phyloP scores from a whole-genome alignment of 768 basidiomycete species.

The Gymnopilus dilepis region DNA sequence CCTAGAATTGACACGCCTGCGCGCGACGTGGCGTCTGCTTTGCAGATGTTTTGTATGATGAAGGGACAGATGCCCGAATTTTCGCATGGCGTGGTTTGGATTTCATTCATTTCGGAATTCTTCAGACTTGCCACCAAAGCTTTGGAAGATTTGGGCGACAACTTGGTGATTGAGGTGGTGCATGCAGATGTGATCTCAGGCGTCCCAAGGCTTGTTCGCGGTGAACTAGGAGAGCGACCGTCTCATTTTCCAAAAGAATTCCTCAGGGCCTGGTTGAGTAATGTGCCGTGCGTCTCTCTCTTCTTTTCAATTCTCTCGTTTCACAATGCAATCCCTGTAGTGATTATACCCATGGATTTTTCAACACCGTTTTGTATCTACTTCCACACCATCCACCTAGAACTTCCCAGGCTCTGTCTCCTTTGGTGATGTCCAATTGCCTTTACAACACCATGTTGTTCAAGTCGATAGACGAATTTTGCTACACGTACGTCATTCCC shows the following conservation, averaged over 20 bases:
- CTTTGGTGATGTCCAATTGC: slow-evolving; percentile 24
- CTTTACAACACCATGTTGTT: slow-evolving; percentile 18
- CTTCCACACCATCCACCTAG: slow-evolving; percentile 14
- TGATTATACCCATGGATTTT: slow-evolving; percentile 20
- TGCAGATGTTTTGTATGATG: background rate
- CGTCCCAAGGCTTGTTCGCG: slow-evolving; percentile 17
- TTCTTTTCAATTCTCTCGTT: background rate
- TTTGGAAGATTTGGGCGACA: slow-evolving; percentile 12
- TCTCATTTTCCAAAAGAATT: slow-evolving; percentile 20
- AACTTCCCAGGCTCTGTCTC: background rate
- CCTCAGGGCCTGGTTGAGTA: slow-evolving; percentile 27
- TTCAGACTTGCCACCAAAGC: slow-evolving; percentile 17
- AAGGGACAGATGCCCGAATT: background rate
- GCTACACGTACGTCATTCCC: slow-evolving; percentile 11
- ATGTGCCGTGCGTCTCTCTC: slow-evolving; percentile 24
- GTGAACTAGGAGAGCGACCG: slow-evolving; percentile 24
- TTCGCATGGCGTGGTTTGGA: background rate
- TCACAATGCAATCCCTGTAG: background rate
- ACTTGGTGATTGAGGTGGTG: slow-evolving; percentile 18
- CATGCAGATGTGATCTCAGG: slow-evolving; percentile 17
- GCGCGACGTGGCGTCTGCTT: background rate
- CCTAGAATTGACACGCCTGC: slow-evolving; percentile 9
- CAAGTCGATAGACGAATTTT: slow-evolving; percentile 5
- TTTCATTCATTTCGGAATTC: slow-evolving; percentile 16
- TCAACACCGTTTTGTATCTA: slow-evolving; percentile 21